Percentiles rank a stretch among this genome's conserved stretches.
phyloP scores from a whole-genome alignment of 2,329 filamentous ascomycete genomes.

The Penicillium capsulatum region DNA sequence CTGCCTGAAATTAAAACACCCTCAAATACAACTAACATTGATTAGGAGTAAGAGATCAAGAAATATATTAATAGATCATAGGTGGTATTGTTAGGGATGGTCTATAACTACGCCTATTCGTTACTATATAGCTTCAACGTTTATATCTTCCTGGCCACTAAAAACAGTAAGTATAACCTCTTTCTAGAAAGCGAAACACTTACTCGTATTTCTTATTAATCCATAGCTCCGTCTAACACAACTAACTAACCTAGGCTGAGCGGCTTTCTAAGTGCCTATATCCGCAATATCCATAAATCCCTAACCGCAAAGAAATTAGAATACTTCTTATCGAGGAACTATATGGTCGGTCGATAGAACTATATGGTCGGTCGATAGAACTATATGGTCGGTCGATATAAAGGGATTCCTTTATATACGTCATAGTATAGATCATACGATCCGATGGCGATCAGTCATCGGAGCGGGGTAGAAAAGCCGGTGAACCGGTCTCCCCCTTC shows the following conservation, averaged over 20 bases:
- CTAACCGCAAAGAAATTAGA: slow-evolving; percentile 34
- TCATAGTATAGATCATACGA: too few relatives aligned
- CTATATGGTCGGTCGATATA: too few relatives aligned
- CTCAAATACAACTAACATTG: too few relatives aligned
- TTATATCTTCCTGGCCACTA: slow-evolving; percentile 38
- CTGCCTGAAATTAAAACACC: too few relatives aligned
- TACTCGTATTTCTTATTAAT: slow-evolving; percentile 33
- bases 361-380: too few relatives aligned
- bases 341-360: slow-evolving; percentile 32
- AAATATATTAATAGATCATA: too few relatives aligned
- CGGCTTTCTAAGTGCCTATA: slow-evolving; percentile 35
- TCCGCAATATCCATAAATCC: slow-evolving; percentile 38
- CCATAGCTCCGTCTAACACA: slow-evolving; percentile 34
- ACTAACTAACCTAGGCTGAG: slow-evolving; percentile 30
- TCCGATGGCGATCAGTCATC: too few relatives aligned
- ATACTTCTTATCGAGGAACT: slow-evolving; percentile 30
- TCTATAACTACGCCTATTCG: slow-evolving; percentile 29
- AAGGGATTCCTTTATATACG: too few relatives aligned
- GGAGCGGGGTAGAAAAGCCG: too few relatives aligned
- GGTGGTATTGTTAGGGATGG: slow-evolving; percentile 32
- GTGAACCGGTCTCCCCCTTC: too few relatives aligned
- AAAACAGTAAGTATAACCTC: not conserved
- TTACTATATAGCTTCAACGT: slow-evolving; percentile 36
- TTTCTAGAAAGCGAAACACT: slow-evolving; percentile 13
- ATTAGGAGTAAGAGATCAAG: too few relatives aligned